Conservation (phyloP, 225 moss, liverwort and hornwort species). For the Ulota crispa region DNA sequence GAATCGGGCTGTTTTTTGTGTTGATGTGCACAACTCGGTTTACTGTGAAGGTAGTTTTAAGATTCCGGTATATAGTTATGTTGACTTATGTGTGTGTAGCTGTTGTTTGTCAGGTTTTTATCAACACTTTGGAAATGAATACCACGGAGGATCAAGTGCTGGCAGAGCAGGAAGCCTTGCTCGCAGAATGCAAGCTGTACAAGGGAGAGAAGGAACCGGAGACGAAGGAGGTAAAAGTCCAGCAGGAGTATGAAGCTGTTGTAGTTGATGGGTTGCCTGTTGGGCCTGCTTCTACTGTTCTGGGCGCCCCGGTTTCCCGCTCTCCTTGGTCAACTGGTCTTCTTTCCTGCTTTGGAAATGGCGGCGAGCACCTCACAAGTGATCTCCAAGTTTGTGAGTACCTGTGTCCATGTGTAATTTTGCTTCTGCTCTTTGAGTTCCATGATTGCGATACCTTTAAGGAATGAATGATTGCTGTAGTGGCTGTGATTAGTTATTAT, state of each 20-base stretch:
- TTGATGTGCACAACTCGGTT: not conserved
- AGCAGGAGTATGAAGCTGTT: constrained; percentile 32
- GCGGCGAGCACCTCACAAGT: constrained; percentile 71
- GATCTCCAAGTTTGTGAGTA: constrained; percentile 95
- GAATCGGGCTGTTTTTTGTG: not conserved
- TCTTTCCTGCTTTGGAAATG: constrained; percentile 62
- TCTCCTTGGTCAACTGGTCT: constrained; percentile 75
- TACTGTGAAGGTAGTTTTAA: not conserved
- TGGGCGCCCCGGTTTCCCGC: constrained; percentile 65
- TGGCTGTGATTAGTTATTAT: not conserved
- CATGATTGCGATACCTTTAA: not conserved
- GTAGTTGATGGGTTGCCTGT: constrained; percentile 56
- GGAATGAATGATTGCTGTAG: not conserved
- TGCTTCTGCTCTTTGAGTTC: not conserved
- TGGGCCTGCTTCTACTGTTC: constrained; percentile 47
- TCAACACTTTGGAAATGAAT: constrained; percentile 32
- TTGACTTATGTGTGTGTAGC: not conserved
- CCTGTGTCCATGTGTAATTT: not conserved
- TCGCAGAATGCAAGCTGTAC: constrained; percentile 62
- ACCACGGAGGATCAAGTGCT: constrained; percentile 66
- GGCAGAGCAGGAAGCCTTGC: constrained; percentile 67
- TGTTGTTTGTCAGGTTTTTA: not conserved
- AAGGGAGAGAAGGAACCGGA: constrained; percentile 90
- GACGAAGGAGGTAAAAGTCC: constrained; percentile 49
- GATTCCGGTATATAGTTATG: not conserved